Base-by-base conservation (phyloP, 345 rosid genomes). In the Rhizophora mangle region DNA sequence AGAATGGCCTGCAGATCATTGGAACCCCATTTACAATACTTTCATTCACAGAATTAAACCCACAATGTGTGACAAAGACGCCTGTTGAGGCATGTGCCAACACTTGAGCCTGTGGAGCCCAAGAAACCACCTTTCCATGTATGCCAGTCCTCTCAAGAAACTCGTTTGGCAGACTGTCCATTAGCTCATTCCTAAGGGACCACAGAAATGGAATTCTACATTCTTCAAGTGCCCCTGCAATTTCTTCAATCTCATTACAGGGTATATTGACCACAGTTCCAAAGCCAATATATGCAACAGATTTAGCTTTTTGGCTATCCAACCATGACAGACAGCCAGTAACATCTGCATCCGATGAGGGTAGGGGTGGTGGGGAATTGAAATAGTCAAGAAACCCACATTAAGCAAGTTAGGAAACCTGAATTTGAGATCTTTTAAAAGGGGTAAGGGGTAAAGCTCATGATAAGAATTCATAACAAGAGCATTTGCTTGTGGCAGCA, bases 251-350 rank as follows among this genome's bases (percentile, higher is more conserved):
- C 81, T 92, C 94, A 6, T 67, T 62, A 6, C 58, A 72, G 5
- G 85, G 82, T 4, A 70, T 78, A 0, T 26, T 32, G 22, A 69
- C 84, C 32, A 81, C 75, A 0, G 90, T 78, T 47, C 96, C 92
- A 16, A 89, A 89, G 73, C 90, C 70, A 52, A 92, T 82, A 61
- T 88, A 92, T 3, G 69, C 83, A 0, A 85, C 89, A 0, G 89
- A 82, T 24, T 21, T 67, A 5, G 78, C 54, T 1, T 79, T n/a
- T 53, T 70, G 80, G 64, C 57, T 63, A 60, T 82, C 81, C 0
- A 89, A 57, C 93, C 93, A 91, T n/a, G 76, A 67, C 68, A 89
- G 71, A 63, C 93, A 88, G 0, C 84, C 78, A 9, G 82, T 76
- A 21, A 63, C 52, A 67, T 89, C 93, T 0, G 57, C 18, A 29